Conservation (phyloP, 148 eudicot species). For the Dianthus caryophyllus region DNA sequence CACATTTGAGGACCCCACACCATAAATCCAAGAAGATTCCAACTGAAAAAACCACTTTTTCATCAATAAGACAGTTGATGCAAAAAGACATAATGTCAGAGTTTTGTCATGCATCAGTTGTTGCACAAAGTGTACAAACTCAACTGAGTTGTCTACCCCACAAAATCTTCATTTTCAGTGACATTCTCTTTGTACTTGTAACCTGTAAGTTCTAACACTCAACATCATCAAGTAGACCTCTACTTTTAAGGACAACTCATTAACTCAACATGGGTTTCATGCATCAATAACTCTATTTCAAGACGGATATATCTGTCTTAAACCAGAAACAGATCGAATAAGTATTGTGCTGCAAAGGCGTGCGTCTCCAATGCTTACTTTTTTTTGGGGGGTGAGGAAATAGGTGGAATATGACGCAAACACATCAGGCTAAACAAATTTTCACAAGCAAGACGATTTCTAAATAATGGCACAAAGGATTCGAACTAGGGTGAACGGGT, state of each 20-base stretch:
- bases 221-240: neutral
- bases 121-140: neutral
- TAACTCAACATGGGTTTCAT: neutral
- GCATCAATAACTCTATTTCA: neutral
- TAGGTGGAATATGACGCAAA: neutral
- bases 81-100: neutral
- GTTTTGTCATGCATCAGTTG: neutral
- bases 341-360: too few species aligned
- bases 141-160: neutral
- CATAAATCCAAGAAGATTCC: too few species aligned
- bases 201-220: neutral
- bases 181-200: neutral
- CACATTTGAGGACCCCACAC: neutral
- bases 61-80: neutral
- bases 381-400: too few species aligned
- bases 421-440: neutral
- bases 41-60: too few species aligned
- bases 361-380: too few species aligned
- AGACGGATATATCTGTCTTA: too few species aligned
- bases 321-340: too few species aligned
- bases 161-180: constrained; percentile 5
- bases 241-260: neutral
- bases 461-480: constrained; percentile 7
- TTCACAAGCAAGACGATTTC: constrained; percentile 8
- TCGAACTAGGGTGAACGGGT: constrained; percentile 9